Evolutionary conservation across 495 filamentous ascomycete species (phyloP).

Genomic region (Xylaria palmicola): DNA sequence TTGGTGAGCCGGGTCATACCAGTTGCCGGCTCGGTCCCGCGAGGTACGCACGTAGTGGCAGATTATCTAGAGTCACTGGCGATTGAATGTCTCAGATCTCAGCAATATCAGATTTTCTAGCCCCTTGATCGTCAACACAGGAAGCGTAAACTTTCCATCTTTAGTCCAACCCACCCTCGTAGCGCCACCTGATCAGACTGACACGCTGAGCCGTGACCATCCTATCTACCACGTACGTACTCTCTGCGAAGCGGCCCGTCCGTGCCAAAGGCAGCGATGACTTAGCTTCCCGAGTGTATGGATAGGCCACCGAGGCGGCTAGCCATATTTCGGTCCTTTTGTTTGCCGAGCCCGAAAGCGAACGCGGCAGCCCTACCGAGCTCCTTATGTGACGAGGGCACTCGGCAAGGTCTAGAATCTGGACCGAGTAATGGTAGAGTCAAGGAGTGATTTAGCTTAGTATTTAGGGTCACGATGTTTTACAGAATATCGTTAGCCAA

Average conservation of each 20-base stretch:
- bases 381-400: not conserved
- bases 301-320: not conserved
- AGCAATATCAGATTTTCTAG: conserved; percentile 7
- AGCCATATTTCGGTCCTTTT: conserved; percentile 11
- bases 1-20: conserved; percentile 19
- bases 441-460: not conserved
- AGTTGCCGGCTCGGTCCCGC: conserved; percentile 25
- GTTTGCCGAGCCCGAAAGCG: conserved; percentile 13
- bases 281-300: conserved; percentile 4
- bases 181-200: not conserved
- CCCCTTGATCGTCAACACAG: conserved; percentile 14
- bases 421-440: not conserved
- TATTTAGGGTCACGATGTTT: conserved; percentile 8
- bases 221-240: too few species aligned
- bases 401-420: not conserved
- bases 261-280: conserved; percentile 1
- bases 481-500: conserved; percentile 8
- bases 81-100: conserved; percentile 26
- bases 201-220: not conserved
- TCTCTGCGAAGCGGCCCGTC: not conserved
- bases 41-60: conserved; percentile 33
- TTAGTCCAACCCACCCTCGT: not conserved
- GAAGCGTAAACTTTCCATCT: conserved; percentile 12
- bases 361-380: not conserved
- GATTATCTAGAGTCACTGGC: conserved; percentile 30